Evolutionary conservation across 2,329 filamentous ascomycete genomes (phyloP).

Genomic region (Penicillium sp.): DNA sequence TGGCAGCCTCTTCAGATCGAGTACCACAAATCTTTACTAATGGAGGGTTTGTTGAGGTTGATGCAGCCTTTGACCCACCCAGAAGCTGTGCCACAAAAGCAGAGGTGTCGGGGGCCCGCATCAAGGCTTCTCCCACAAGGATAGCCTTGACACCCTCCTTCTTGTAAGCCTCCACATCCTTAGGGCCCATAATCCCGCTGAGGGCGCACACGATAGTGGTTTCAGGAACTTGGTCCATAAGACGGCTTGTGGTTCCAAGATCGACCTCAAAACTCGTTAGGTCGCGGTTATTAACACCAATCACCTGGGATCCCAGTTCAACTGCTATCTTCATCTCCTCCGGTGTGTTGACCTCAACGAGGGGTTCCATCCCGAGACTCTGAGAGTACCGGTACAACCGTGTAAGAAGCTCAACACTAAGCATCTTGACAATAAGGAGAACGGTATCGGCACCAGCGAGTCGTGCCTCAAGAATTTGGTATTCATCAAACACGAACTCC

Average conservation of each 20-base stretch:
- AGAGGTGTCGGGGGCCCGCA: slow-evolving; percentile 79
- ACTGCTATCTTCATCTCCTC: slow-evolving; percentile 90
- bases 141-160: slow-evolving; percentile 88
- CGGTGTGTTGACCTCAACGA: slow-evolving; percentile 92
- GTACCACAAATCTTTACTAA: slow-evolving; percentile 96
- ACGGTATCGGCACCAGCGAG: slow-evolving; percentile 92
- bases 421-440: slow-evolving; percentile 96
- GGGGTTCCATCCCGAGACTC: slow-evolving; percentile 90
- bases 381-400: slow-evolving; percentile 82
- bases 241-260: slow-evolving; percentile 78
- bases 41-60: slow-evolving; percentile 39
- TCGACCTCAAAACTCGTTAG: slow-evolving; percentile 96
- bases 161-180: slow-evolving; percentile 83
- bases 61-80: slow-evolving; percentile 45
- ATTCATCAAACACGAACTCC: slow-evolving; percentile 97
- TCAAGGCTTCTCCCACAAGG: slow-evolving; percentile 89
- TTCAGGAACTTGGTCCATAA: slow-evolving; percentile 80
- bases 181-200: slow-evolving; percentile 83
- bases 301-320: slow-evolving; percentile 78
- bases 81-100: slow-evolving; percentile 81
- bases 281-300: slow-evolving; percentile 97
- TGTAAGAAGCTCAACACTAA: slow-evolving; percentile 67
- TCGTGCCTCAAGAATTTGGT: slow-evolving; percentile 92
- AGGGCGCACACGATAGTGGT: slow-evolving; percentile 87
- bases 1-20: slow-evolving; percentile 71